Base-by-base conservation (phyloP, 1,139 yeast genomes). In the Pichiaceae sp. region DNA sequence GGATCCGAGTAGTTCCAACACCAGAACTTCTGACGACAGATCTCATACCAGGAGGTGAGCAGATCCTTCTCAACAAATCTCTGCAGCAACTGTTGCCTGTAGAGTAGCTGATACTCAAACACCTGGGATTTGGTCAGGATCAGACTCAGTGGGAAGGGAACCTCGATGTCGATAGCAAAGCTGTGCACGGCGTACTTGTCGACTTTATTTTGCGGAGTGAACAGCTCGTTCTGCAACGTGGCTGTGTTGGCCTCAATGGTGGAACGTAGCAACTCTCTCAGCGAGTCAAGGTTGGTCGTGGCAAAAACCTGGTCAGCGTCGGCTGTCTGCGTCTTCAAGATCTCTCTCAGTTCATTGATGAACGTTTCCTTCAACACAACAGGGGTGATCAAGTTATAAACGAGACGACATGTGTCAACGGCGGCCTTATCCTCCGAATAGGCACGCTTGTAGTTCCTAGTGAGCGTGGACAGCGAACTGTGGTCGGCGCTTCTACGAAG, bases 61-160 rank as follows among this genome's bases (percentile, higher is more conserved):
- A 84, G 66, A 17, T 71, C 62, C 41, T 72, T 70, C 48, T 75
- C 77, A 9, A 83, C 66, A 49, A 75, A 78, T 43, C 77, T 78
- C 17, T 86, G 55, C 28, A 78, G 68, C 21, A 80, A 59, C 32
- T 84, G 64, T 46, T 84, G 78, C 45, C 96, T 75, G 50, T 84
- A 86, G 39, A 87, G 62, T 24, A 86, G 64, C 55, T 89, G 96
- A 52, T 82, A 87, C 42, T 93, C 87, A 35, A 78, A 70, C 25
- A 86, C 66, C 23, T 81, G 75, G 31, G 85, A 80, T 42, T 79
- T 73, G 19, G 83, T 76, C 3, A 87, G 61, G 1, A 91, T 66
- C 29, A 89, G 64, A 45, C 87, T 86, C 34, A 87, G 60, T 0
- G 99, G 99, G 53, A 86, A 93, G 5, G 96, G 96, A 17, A 89